These are phyloP conservation scores for Tylopilus rubrobrunneus DNA, from an alignment of 768 basidiomycete species.

Conservation along the genomic window DNA sequence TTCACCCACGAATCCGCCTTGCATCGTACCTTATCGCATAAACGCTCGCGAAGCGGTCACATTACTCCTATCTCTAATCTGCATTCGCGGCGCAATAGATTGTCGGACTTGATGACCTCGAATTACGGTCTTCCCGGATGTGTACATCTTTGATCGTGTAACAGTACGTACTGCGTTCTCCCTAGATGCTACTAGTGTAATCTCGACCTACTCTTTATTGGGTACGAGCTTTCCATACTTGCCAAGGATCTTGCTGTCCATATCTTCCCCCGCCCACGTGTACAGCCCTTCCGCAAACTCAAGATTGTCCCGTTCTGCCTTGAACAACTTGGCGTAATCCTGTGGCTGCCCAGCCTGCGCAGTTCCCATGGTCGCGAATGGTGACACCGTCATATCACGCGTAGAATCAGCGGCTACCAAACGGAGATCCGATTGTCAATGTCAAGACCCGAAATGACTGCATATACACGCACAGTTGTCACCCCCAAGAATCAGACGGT, in stretches of 20 bases:
- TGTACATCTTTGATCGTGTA: constrained; percentile 28
- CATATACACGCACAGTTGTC: constrained; percentile 68
- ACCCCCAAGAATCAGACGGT: constrained; percentile 86
- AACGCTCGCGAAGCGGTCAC: constrained; percentile 18
- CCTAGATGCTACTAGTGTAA: constrained; percentile 13
- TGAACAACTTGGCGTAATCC: constrained; percentile 88
- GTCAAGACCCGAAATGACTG: constrained; percentile 8
- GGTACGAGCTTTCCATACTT: constrained; percentile 65
- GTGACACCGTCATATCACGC: constrained; percentile 65
- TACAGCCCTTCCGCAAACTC: constrained; percentile 88
- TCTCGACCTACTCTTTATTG: constrained; percentile 21
- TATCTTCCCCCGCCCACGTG: constrained; percentile 74
- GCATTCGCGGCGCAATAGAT: constrained; percentile 9
- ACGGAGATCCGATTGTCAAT: constrained; percentile 12
- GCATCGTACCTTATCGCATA: constrained; percentile 22
- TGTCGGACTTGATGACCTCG: constrained; percentile 13
- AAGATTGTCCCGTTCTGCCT: constrained; percentile 88
- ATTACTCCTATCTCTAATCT: constrained; percentile 27
- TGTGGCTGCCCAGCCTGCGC: constrained; percentile 57
- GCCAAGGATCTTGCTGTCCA: constrained; percentile 73
- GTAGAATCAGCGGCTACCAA: constrained; percentile 72
- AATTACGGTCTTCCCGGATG: constrained; percentile 16
- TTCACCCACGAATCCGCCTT: constrained; percentile 4
- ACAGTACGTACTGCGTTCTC: constrained; percentile 12
- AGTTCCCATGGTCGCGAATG: constrained; percentile 55